phyloP scores from a whole-genome alignment of 1,139 yeast genomes.

The Candida gigantensis region DNA sequence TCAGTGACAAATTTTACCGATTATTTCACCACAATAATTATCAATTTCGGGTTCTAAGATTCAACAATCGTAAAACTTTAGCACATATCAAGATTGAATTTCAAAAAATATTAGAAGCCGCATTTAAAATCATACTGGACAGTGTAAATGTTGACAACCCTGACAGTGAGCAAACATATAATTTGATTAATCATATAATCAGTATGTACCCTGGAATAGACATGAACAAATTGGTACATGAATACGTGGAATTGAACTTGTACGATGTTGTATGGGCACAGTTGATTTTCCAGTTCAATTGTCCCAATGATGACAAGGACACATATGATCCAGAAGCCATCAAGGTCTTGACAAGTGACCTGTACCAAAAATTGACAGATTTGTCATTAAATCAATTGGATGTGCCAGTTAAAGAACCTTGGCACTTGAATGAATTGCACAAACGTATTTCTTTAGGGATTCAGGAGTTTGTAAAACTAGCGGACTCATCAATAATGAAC shows the following conservation, averaged over 20 bases:
- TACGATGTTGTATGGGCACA: slow-evolving; percentile 67
- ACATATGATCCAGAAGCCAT: slow-evolving; percentile 31
- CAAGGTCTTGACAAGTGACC: slow-evolving; percentile 28
- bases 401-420: slow-evolving; percentile 46
- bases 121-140: slow-evolving; percentile 43
- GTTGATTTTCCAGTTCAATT: slow-evolving; percentile 38
- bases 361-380: slow-evolving; percentile 46
- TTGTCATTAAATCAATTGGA: slow-evolving; percentile 76
- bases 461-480: slow-evolving; percentile 51
- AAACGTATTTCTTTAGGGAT: slow-evolving; percentile 55
- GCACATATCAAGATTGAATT: slow-evolving; percentile 33
- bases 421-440: slow-evolving; percentile 46
- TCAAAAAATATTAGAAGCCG: slow-evolving; percentile 36
- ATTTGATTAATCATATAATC: slow-evolving; percentile 33
- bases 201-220: slow-evolving; percentile 49
- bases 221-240: slow-evolving; percentile 57
- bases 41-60: slow-evolving; percentile 33
- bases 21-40: slow-evolving; percentile 48
- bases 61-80: slow-evolving; percentile 30
- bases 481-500: slow-evolving; percentile 44
- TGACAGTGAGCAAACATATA: slow-evolving; percentile 38
- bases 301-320: slow-evolving; percentile 32
- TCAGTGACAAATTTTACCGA: slow-evolving; percentile 47
- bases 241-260: slow-evolving; percentile 68
- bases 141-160: slow-evolving; percentile 38